Conservation (phyloP, 2,329 filamentous ascomycete species). For the Cordyceps cateniannulata region DNA sequence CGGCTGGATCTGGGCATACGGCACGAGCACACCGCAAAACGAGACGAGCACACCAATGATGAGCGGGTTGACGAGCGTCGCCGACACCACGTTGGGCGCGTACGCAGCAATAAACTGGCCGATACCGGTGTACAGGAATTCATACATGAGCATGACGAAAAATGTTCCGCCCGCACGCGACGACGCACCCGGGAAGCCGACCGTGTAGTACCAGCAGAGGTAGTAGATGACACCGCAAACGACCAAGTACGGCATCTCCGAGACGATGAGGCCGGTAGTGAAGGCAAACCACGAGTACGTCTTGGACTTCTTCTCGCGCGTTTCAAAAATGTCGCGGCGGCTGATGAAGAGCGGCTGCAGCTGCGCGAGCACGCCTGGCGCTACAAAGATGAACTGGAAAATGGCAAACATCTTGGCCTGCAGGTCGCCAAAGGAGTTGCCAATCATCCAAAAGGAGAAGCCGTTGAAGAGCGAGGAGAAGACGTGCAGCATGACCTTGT, state of each 20-base stretch:
- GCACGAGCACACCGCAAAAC: constrained; percentile 71
- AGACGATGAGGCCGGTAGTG: constrained; percentile 44
- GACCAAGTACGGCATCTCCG: constrained; percentile 40
- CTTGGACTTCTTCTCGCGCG: constrained; percentile 54
- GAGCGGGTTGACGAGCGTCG: constrained; percentile 50
- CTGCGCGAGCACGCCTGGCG: constrained; percentile 51
- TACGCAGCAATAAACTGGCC: constrained; percentile 60
- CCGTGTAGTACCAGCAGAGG: constrained; percentile 52
- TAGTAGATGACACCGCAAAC: constrained; percentile 42
- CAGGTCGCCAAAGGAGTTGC: constrained; percentile 41
- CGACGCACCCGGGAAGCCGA: constrained; percentile 40
- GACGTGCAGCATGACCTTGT: constrained; percentile 54
- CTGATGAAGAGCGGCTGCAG: constrained; percentile 53
- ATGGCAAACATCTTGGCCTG: constrained; percentile 52
- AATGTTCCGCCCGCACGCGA: constrained; percentile 44
- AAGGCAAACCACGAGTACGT: constrained; percentile 56
- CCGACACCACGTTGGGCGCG: constrained; percentile 54
- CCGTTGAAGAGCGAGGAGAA: constrained; percentile 51
- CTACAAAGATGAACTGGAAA: constrained; percentile 59
- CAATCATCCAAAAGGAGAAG: constrained; percentile 56
- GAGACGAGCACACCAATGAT: constrained; percentile 53
- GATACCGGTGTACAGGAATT: constrained; percentile 54
- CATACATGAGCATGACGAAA: constrained; percentile 52
- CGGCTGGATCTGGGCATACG: constrained; percentile 51
- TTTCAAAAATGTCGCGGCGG: constrained; percentile 50